Evolutionary conservation across 495 filamentous ascomycete species (phyloP), one percentile per base, ranked within the genome.

Genomic region (Glarea lozoyensis): DNA sequence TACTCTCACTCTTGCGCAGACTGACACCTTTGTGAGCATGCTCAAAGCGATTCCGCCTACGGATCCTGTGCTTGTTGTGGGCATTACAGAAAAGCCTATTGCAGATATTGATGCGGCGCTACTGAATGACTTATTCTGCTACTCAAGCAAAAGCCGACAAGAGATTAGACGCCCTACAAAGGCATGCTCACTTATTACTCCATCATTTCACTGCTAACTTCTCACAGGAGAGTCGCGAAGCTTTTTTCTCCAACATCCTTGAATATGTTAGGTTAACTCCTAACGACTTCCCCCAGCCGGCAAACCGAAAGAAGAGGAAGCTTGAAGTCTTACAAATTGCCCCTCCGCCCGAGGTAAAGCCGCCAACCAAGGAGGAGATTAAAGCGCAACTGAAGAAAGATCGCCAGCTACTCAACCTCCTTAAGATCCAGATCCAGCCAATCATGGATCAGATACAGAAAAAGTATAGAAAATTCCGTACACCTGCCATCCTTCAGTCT

Each of bases 371-470:
- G 54, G 84, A 84, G 40, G 81, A 95, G 58, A 70, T 84, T 29
- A 84, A 85, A 52, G 78, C 75, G 1, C 84, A 88, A 64, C 86
- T 81, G 55, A 78, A 83, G 61, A 74, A 76, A 29, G 93, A 98
- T 59, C 75, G 82, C 23, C 76, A 86, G 41, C 73, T 75, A 2
- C 67, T 95, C 25, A 95, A 96, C 58, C 60, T 82, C 41, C 65
- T 98, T 41, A 97, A 96, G 63, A 70, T 90, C 13, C 70, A 81
- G 18, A 78, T 98, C 40, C 88, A 94, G 60, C 84, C 84, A 10
- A 82, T 95, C 50, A 94, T 98, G 87, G 90, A 97, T 48, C 83
- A 93, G 62, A 84, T 96, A 45, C 85, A 92, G 52, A 78, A 75
- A 45, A 78, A 73, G 50, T 89, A 92, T 60, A 83, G 82, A 57